Conservation (phyloP, 2,329 filamentous ascomycete species). For the Sporothrix variecibatus region DNA sequence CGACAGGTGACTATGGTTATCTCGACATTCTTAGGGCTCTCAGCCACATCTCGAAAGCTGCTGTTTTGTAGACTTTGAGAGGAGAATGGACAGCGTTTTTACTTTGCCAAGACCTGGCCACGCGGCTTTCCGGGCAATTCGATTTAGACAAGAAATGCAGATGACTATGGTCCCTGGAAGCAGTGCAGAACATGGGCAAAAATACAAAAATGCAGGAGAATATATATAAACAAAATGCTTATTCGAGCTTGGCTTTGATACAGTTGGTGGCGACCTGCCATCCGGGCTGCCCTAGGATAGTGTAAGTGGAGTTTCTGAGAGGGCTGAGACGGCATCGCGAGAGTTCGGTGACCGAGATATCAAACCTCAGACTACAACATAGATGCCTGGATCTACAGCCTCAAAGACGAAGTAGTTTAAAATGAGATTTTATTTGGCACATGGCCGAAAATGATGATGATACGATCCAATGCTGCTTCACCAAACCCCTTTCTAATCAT, state of each 20-base stretch:
- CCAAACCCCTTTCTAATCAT: not conserved
- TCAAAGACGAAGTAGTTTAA: not conserved
- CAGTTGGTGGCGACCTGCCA: not conserved
- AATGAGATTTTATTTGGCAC: not conserved
- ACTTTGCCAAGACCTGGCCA: constrained; percentile 1
- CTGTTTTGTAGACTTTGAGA: not conserved
- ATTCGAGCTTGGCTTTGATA: not conserved
- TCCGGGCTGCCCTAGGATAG: not conserved
- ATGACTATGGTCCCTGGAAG: not conserved
- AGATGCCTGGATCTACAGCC: not conserved
- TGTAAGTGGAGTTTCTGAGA: not conserved
- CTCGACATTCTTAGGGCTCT: not conserved
- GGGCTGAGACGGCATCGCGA: not conserved
- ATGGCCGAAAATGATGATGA: not conserved
- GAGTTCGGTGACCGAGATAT: not conserved
- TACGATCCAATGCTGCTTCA: not conserved
- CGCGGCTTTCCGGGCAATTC: constrained; percentile 6
- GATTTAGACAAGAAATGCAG: not conserved
- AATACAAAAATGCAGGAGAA: not conserved
- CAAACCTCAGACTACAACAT: not conserved
- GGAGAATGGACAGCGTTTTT: not conserved
- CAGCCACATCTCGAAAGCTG: constrained; percentile 1
- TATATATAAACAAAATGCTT: not conserved
- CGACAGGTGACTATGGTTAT: not conserved
- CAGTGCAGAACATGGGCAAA: not conserved